Evolutionary conservation across 148 eudicot genomes (phyloP), one percentile per base, ranked within the genome.

Genomic region (Nepenthes mirabilis): DNA sequence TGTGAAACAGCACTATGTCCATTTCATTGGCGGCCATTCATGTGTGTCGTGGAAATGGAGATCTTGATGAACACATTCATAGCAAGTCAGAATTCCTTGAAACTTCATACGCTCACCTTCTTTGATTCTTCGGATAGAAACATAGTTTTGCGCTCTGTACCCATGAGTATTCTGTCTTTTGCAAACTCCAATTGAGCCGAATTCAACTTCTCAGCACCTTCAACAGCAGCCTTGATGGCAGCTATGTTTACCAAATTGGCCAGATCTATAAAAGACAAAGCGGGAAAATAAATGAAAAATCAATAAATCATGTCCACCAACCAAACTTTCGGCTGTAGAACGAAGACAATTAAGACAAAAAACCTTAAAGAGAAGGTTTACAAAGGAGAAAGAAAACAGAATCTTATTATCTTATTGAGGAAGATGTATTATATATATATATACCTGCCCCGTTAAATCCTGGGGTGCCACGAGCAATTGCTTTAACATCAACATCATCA

Each of bases 391-490:
- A 23, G 23, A 23, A 23, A 23, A 23, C 23, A 23, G 23, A 23
- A 23, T 23, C 23, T 23, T 40, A 3, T 8, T 8, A 40, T 40
- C 45, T 8, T 40, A 3, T 40, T 40, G 45, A 40, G 45, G 45
- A 40, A 8, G 0, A 40, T 40, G 23, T 23, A 45, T 45, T 45
- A 6, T 6, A 11, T 11, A n/a, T 5, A 58, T 11, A 58, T 11
- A 37, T 66, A 78, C 99, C 99, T 74, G 99, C 99, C 11, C 99
- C 99, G 63, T 93, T 93, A 75, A 93, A 93, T 57, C 96, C 96
- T 37, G 99, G 99, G 65, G 99, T 93, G 69, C 96, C 96, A 56
- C 96, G 95, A 61, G 99, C 95, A 72, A 93, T 75, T 64, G 96
- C 68, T 64, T 80, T 88, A 57, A 82, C 77, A 76, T 93, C 89